Evolutionary conservation across 2,329 filamentous ascomycete species (phyloP).

Genomic region (Epichloe sylvatica): DNA sequence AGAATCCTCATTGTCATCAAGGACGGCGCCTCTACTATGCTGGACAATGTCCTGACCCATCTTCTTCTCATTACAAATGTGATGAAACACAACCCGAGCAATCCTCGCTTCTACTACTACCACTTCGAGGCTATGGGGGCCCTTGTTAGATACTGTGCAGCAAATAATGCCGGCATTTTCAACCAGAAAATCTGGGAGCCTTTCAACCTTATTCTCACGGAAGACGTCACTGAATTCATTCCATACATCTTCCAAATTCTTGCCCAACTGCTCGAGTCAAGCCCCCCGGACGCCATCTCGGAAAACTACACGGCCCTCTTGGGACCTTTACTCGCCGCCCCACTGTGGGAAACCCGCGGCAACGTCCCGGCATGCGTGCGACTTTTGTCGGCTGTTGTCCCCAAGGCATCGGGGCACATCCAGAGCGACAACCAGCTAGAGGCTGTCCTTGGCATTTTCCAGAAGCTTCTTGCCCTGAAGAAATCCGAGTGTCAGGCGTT

Average conservation of each 20-base stretch:
- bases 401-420: slow-evolving; percentile 60
- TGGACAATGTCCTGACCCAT: slow-evolving; percentile 68
- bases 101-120: slow-evolving; percentile 96
- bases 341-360: slow-evolving; percentile 80
- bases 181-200: slow-evolving; percentile 72
- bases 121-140: slow-evolving; percentile 92
- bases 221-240: slow-evolving; percentile 87
- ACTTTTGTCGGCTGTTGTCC: slow-evolving; percentile 70
- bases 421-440: slow-evolving; percentile 69
- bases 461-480: slow-evolving; percentile 70
- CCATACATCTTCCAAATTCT: slow-evolving; percentile 96
- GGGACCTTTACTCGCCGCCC: slow-evolving; percentile 62
- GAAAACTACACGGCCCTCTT: slow-evolving; percentile 70
- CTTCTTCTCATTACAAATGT: slow-evolving; percentile 81
- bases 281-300: slow-evolving; percentile 66
- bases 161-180: slow-evolving; percentile 54
- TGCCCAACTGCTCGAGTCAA: slow-evolving; percentile 76
- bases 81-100: slow-evolving; percentile 90
- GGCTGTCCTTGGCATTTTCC: slow-evolving; percentile 87
- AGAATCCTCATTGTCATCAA: slow-evolving; percentile 87
- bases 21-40: slow-evolving; percentile 60
- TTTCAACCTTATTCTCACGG: slow-evolving; percentile 65
- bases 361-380: slow-evolving; percentile 87
- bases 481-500: slow-evolving; percentile 77
- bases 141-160: slow-evolving; percentile 57